Evolutionary conservation across 345 rosid genomes (phyloP).

Genomic region (Mercurialis annua): DNA sequence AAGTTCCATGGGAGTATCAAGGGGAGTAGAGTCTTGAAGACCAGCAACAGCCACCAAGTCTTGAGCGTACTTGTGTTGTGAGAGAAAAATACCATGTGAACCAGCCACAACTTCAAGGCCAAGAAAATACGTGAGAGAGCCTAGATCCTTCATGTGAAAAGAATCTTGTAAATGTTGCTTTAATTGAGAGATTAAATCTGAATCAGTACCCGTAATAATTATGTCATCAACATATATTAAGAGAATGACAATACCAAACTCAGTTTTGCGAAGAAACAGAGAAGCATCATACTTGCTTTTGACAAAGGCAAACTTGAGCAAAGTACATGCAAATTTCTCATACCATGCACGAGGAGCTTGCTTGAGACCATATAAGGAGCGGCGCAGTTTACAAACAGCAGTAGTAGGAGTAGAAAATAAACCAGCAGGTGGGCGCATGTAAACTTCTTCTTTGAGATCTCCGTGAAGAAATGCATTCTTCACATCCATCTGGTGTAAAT

Average conservation of each 20-base stretch:
- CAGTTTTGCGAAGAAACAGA: neutral
- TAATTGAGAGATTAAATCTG: neutral
- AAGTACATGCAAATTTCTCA: neutral
- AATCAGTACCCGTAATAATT: neutral
- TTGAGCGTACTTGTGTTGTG: neutral
- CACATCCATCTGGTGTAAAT: constrained; percentile 1
- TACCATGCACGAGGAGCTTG: constrained; percentile 10
- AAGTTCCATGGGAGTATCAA: neutral
- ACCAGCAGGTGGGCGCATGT: neutral
- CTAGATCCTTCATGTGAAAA: constrained; percentile 10
- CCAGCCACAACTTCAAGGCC: neutral
- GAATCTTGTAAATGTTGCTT: neutral
- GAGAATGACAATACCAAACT: neutral
- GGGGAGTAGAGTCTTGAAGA: neutral
- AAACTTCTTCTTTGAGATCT: neutral
- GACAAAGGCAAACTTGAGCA: neutral
- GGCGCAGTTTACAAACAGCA: neutral
- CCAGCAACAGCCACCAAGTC: neutral
- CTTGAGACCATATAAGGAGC: neutral
- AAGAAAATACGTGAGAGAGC: neutral
- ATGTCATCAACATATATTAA: neutral
- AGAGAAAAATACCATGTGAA: neutral
- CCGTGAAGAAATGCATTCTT: neutral
- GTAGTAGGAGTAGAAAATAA: neutral
- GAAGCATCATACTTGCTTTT: neutral